Percentiles rank a stretch among this genome's conserved stretches.
Evolutionary conservation across 345 rosid species (phyloP).

Genomic region (sweet orange (Citrus sinensis)): DNA sequence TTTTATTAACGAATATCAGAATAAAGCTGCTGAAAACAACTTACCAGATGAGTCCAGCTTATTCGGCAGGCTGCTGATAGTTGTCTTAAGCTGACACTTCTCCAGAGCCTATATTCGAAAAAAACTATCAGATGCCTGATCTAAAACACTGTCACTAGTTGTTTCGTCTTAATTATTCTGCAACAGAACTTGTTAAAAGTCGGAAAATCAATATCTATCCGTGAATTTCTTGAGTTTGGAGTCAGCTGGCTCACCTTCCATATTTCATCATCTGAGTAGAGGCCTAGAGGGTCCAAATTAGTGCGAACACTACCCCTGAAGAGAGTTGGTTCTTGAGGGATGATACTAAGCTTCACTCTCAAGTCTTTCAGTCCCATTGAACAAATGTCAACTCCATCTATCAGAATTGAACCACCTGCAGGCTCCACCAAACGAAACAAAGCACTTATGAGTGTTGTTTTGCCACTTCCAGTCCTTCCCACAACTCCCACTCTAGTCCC

Average conservation of each 20-base stretch:
- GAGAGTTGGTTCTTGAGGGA: conserved; percentile 95
- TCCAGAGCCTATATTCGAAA: conserved; percentile 49
- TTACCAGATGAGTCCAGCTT: conserved; percentile 67
- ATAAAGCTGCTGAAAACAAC: not conserved
- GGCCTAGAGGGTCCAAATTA: conserved; percentile 81
- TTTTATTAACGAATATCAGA: not conserved
- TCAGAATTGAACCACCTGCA: conserved; percentile 57
- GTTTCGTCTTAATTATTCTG: not conserved
- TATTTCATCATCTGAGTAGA: conserved; percentile 65
- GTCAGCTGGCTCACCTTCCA: conserved; percentile 56
- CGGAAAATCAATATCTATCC: not conserved
- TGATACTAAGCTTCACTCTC: conserved; percentile 87
- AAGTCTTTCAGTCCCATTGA: conserved; percentile 76
- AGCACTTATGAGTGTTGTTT: conserved; percentile 82
- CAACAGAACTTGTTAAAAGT: not conserved
- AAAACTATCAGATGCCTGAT: not conserved
- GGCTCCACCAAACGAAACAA: conserved; percentile 88
- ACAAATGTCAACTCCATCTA: conserved; percentile 76
- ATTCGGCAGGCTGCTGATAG: conserved; percentile 51
- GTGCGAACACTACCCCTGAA: conserved; percentile 78
- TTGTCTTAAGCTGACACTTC: conserved; percentile 71
- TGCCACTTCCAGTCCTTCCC: conserved; percentile 93
- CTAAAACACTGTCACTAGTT: not conserved
- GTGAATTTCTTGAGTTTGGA: not conserved
- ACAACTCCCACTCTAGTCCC: conserved; percentile 82